These are phyloP conservation scores for Tubosaeta sp. DNA, from an alignment of 768 basidiomycete genomes.

Conservation along the genomic window DNA sequence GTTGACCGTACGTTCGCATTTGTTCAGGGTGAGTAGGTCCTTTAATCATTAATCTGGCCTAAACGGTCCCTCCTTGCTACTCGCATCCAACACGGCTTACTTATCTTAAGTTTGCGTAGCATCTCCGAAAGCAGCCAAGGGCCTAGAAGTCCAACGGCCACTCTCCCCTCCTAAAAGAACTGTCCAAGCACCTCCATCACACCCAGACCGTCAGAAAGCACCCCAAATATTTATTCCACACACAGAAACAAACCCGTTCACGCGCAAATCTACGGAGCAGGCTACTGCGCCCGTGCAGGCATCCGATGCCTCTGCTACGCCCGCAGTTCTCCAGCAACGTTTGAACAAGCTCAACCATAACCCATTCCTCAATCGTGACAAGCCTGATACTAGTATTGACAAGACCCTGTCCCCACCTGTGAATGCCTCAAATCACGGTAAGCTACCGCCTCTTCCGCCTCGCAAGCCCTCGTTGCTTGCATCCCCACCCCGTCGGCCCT, in stretches of 20 bases:
- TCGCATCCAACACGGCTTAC: background rate
- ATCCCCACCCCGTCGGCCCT: slow-evolving; percentile 15
- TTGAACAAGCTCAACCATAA: slow-evolving; percentile 26
- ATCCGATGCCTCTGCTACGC: slow-evolving; percentile 4
- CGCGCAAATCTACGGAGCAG: slow-evolving; percentile 20
- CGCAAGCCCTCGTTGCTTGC: slow-evolving; percentile 32
- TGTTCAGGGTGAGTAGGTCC: slow-evolving; percentile 55
- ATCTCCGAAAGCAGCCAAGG: slow-evolving; percentile 9
- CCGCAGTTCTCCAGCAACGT: slow-evolving; percentile 11
- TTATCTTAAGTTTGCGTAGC: slow-evolving; percentile 17
- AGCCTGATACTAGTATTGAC: slow-evolving; percentile 10
- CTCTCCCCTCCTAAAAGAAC: slow-evolving; percentile 22
- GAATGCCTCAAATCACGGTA: slow-evolving; percentile 11
- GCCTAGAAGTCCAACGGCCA: slow-evolving; percentile 3
- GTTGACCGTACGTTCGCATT: slow-evolving; percentile 68
- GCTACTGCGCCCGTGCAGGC: background rate
- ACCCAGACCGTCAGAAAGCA: slow-evolving; percentile 26
- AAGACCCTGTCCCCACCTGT: background rate
- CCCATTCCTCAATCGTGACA: slow-evolving; percentile 28
- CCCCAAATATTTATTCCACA: slow-evolving; percentile 17
- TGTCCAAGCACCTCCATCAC: slow-evolving; percentile 23
- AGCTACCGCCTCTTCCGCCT: slow-evolving; percentile 30
- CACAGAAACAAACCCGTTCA: slow-evolving; percentile 29
- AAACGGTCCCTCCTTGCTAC: background rate
- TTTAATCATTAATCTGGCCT: background rate